A percentile compares a stretch with the other conserved stretches of the same genome.
phyloP scores from a whole-genome alignment of 768 basidiomycete genomes.

The Lactarius deliciosus region DNA sequence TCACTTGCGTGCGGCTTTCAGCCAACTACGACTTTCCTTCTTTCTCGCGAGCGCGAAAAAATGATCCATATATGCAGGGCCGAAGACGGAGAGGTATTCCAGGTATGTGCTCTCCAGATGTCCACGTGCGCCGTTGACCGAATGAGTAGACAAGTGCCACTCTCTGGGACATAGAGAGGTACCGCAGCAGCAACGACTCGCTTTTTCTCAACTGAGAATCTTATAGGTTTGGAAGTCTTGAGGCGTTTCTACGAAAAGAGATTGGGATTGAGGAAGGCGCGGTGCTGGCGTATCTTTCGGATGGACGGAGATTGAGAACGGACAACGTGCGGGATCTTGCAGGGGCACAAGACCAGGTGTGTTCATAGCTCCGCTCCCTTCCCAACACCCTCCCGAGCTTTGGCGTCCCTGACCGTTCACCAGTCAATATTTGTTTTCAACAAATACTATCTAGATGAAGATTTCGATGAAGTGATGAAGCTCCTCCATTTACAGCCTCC shows the following conservation, averaged over 20 bases:
- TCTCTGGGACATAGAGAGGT: constrained; percentile 79
- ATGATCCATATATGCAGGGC: constrained; percentile 46
- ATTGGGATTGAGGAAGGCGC: constrained; percentile 68
- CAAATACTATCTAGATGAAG: constrained; percentile 72
- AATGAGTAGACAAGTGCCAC: constrained; percentile 52
- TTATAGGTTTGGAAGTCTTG: constrained; percentile 62
- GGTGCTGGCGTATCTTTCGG: constrained; percentile 74
- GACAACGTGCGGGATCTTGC: constrained; percentile 76
- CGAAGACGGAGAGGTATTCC: constrained; percentile 42
- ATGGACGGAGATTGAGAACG: constrained; percentile 69
- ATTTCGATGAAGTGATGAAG: constrained; percentile 62
- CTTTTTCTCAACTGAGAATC: constrained; percentile 17
- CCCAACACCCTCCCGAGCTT: not conserved
- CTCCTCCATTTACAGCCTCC: constrained; percentile 60
- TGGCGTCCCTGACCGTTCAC: constrained; percentile 1
- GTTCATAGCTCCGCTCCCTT: constrained; percentile 25
- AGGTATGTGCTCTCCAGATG: constrained; percentile 31
- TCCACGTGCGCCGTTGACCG: constrained; percentile 10
- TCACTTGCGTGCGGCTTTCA: constrained; percentile 3
- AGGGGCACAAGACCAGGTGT: constrained; percentile 71
- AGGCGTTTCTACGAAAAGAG: constrained; percentile 67
- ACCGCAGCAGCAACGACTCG: constrained; percentile 26
- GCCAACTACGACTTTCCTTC: constrained; percentile 7
- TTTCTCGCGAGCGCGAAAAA: not conserved
- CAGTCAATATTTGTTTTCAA: constrained; percentile 83